Evolutionary conservation across 352 stramenopile species (phyloP).

Genomic region (Pseudoperonospora humuli): DNA sequence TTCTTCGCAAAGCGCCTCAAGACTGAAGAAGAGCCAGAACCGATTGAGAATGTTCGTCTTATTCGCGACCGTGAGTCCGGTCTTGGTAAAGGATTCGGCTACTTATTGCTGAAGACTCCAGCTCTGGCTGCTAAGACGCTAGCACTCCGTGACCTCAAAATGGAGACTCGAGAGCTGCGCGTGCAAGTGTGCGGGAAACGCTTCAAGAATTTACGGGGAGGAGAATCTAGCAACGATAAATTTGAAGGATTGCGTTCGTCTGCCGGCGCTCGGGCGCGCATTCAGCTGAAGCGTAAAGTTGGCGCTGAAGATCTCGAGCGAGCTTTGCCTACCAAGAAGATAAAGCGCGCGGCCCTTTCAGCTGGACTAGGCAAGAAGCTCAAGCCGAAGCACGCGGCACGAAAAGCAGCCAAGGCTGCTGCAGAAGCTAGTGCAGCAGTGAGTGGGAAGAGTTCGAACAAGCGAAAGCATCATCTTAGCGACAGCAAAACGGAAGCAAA

Average conservation of each 20-base stretch:
- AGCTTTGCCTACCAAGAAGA: constrained; percentile 15
- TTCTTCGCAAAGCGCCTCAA: constrained; percentile 72
- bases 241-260: constrained; percentile 52
- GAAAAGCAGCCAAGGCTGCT: constrained; percentile 33
- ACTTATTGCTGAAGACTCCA: constrained; percentile 74
- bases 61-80: constrained; percentile 85
- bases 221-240: constrained; percentile 40
- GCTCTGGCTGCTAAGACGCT: constrained; percentile 66
- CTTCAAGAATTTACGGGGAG: constrained; percentile 72
- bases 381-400: constrained; percentile 52
- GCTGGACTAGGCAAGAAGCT: constrained; percentile 33
- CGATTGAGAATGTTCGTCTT: constrained; percentile 84
- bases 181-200: constrained; percentile 79
- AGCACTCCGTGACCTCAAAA: constrained; percentile 50
- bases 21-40: constrained; percentile 50
- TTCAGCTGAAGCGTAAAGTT: constrained; percentile 58
- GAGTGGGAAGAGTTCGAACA: constrained; percentile 21
- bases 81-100: constrained; percentile 89
- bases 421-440: constrained; percentile 7
- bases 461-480: constrained; percentile 18
- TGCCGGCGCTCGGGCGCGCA: constrained; percentile 43
- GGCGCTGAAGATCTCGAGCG: constrained; percentile 8
- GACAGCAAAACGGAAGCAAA: constrained; percentile 20
- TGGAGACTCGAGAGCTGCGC: constrained; percentile 61
- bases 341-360: constrained; percentile 22